These are phyloP conservation scores for Coccomyxa sp. DNA, from an alignment of 139 green algal species.

Conservation along the genomic window DNA sequence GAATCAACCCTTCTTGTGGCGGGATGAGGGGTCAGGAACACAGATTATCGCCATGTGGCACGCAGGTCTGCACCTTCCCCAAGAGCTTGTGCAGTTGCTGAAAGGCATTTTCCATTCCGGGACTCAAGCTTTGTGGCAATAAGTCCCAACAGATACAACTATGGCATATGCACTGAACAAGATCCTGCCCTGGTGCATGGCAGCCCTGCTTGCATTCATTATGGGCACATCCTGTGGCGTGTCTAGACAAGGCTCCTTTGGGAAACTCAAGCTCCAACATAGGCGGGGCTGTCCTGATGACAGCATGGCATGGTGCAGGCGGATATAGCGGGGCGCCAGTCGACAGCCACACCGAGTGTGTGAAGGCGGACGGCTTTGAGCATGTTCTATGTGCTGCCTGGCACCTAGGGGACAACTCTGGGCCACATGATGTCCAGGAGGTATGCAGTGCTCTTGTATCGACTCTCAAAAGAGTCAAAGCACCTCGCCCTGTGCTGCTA, in stretches of 20 bases:
- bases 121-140: too few species aligned
- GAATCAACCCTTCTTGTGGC: constrained; percentile 39
- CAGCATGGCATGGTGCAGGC: constrained; percentile 6
- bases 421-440: constrained; percentile 10
- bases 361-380: constrained; percentile 19
- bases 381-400: constrained; percentile 39
- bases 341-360: constrained; percentile 30
- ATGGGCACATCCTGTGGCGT: too few species aligned
- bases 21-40: constrained; percentile 21
- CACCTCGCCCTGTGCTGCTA: neutral
- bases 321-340: constrained; percentile 30
- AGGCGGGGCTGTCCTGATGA: too few species aligned
- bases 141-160: too few species aligned
- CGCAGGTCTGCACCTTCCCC: constrained; percentile 18
- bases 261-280: too few species aligned
- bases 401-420: constrained; percentile 36
- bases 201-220: too few species aligned
- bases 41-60: constrained; percentile 36
- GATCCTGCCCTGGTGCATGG: too few species aligned
- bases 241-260: too few species aligned
- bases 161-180: too few species aligned
- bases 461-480: too few species aligned
- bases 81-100: too few species aligned
- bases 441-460: neutral
- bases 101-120: too few species aligned